Conservation (phyloP, 441 rosid genomes). For the Daphne laureola region DNA sequence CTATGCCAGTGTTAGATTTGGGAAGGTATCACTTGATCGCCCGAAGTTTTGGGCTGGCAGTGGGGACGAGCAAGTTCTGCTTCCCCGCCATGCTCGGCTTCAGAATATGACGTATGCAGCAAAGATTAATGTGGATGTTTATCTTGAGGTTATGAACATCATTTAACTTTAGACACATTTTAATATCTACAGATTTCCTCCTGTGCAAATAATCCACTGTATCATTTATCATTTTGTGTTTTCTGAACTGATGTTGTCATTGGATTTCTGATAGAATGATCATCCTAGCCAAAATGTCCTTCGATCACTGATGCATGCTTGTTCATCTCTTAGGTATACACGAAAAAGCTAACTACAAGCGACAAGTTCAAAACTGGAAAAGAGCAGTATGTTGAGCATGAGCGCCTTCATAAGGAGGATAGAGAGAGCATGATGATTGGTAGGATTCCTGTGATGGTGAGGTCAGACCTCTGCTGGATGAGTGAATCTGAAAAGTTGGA, state of each 20-base stretch:
- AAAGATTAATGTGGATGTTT: slow-evolving; percentile 49
- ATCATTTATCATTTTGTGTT: not conserved
- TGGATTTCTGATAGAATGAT: not conserved
- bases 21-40: slow-evolving; percentile 48
- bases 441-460: slow-evolving; percentile 90
- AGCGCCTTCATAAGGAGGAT: slow-evolving; percentile 23
- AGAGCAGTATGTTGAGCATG: slow-evolving; percentile 40
- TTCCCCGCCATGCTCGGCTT: slow-evolving; percentile 77
- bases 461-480: slow-evolving; percentile 82
- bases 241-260: not conserved
- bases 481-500: slow-evolving; percentile 46
- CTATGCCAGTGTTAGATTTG: slow-evolving; percentile 48
- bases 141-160: slow-evolving; percentile 48
- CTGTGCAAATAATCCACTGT: not conserved
- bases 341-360: slow-evolving; percentile 31
- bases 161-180: not conserved
- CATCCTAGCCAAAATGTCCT: too few species aligned
- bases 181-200: not conserved
- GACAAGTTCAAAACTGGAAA: slow-evolving; percentile 90
- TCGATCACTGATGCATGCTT: not conserved
- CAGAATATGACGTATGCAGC: slow-evolving; percentile 89
- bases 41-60: slow-evolving; percentile 40
- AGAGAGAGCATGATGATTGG: slow-evolving; percentile 50
- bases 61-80: slow-evolving; percentile 37
- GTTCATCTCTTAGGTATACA: slow-evolving; percentile 43